Evolutionary conservation across 805 yeast species (phyloP).

Genomic region (Diddensiella transvaalensis): DNA sequence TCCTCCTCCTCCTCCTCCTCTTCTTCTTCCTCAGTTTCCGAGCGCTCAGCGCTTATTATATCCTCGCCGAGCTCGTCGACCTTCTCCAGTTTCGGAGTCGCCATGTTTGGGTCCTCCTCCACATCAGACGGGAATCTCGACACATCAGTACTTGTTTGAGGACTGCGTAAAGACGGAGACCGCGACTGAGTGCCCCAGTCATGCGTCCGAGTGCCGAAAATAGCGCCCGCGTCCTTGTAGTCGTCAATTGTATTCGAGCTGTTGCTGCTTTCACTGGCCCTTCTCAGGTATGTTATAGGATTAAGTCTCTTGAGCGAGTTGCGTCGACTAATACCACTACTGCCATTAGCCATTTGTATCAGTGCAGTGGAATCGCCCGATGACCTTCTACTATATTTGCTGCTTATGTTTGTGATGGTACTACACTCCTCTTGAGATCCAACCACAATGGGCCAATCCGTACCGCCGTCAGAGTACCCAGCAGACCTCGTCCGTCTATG

Average conservation of each 20-base stretch:
- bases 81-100: neutral
- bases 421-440: neutral
- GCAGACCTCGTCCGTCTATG: slow-evolving; percentile 1
- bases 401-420: neutral
- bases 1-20: slow-evolving; percentile 2
- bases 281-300: slow-evolving; percentile 21
- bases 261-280: slow-evolving; percentile 21
- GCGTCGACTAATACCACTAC: neutral
- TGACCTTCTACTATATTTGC: neutral
- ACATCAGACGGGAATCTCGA: neutral
- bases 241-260: slow-evolving; percentile 15
- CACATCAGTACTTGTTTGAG: neutral
- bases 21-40: too few relatives aligned
- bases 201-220: slow-evolving; percentile 47
- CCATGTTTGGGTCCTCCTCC: neutral
- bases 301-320: slow-evolving; percentile 19
- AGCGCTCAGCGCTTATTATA: too few relatives aligned
- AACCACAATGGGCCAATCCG: neutral
- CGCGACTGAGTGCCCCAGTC: slow-evolving; percentile 41
- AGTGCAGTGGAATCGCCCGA: neutral
- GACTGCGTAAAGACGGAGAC: neutral
- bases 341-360: neutral
- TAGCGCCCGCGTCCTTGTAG: slow-evolving; percentile 29
- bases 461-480: neutral
- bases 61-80: neutral